phyloP scores from a whole-genome alignment of 129 eudicot species.

The Artemisia argyi region DNA sequence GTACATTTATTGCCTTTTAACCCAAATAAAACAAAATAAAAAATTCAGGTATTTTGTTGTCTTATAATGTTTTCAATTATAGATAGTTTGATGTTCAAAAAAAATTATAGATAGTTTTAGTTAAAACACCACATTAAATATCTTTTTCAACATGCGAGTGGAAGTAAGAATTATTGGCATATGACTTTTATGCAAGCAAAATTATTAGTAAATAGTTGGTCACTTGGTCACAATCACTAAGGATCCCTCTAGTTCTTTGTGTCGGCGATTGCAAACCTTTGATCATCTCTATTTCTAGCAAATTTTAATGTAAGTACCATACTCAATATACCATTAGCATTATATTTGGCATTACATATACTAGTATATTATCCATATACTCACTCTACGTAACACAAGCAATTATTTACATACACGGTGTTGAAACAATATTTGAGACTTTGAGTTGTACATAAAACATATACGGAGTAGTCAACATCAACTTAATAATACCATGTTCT shows the following conservation, averaged over 20 bases:
- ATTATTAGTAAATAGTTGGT: not conserved
- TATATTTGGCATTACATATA: too few relatives aligned
- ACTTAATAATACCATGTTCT: conserved; percentile 14
- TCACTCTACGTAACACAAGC: not conserved
- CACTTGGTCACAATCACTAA: not conserved
- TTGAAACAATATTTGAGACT: not conserved
- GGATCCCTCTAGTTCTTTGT: not conserved
- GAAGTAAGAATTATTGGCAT: not conserved
- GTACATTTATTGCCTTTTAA: too few relatives aligned
- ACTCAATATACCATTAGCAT: not conserved
- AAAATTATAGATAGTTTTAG: not conserved
- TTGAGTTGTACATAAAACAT: not conserved
- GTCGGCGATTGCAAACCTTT: not conserved
- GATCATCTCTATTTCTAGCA: not conserved
- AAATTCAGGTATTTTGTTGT: too few relatives aligned
- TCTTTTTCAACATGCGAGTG: not conserved
- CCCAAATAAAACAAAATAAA: too few relatives aligned
- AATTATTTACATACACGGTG: not conserved
- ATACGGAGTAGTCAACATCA: not conserved
- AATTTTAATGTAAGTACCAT: not conserved
- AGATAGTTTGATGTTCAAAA: too few relatives aligned
- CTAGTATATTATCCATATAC: not conserved
- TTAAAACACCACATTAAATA: not conserved
- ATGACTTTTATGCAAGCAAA: not conserved
- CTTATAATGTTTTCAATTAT: too few relatives aligned